phyloP scores from a whole-genome alignment of 1,139 yeast genomes.

The Wickerhamomyces sp. region DNA sequence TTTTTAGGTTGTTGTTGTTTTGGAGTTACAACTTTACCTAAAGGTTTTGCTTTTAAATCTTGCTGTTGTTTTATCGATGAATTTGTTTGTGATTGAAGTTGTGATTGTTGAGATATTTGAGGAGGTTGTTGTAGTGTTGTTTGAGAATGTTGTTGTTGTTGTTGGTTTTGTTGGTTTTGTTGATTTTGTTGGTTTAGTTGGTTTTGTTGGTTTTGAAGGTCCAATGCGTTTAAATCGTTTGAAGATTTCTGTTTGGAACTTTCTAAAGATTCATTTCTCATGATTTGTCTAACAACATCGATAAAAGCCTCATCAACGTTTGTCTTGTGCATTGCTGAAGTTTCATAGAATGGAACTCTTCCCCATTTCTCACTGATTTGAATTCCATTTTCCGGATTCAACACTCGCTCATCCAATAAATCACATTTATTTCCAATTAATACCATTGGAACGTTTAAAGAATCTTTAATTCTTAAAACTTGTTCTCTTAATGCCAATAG shows the following conservation, averaged over 20 bases:
- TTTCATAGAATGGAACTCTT: conserved; percentile 85
- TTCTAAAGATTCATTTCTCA: conserved; percentile 53
- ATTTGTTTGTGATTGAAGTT: conserved; percentile 3
- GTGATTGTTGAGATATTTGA: conserved; percentile 2
- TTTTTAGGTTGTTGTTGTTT: conserved; percentile 9
- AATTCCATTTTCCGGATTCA: conserved; percentile 76
- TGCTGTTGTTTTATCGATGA: conserved; percentile 1
- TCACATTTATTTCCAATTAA: conserved; percentile 88
- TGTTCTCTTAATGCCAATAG: conserved; percentile 80
- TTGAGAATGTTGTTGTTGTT: conserved; percentile 4
- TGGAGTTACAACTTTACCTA: conserved; percentile 11
- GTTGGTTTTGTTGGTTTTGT: too few species aligned
- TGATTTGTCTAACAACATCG: conserved; percentile 84
- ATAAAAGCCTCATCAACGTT: conserved; percentile 89
- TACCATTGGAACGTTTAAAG: conserved; percentile 74
- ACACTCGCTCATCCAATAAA: conserved; percentile 67
- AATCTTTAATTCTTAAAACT: conserved; percentile 83
- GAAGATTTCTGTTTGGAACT: conserved; percentile 12
- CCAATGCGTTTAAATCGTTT: conserved; percentile 1
- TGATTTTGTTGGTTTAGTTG: conserved; percentile 1
- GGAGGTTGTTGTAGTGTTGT: conserved; percentile 1
- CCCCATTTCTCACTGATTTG: conserved; percentile 83
- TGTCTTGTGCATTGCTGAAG: conserved; percentile 86
- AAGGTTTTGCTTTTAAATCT: conserved; percentile 11
- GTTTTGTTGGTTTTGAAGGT: conserved; percentile 5